These are phyloP conservation scores for Epichloe hybrida DNA, from an alignment of 2,329 filamentous ascomycete genomes.

Conservation along the genomic window DNA sequence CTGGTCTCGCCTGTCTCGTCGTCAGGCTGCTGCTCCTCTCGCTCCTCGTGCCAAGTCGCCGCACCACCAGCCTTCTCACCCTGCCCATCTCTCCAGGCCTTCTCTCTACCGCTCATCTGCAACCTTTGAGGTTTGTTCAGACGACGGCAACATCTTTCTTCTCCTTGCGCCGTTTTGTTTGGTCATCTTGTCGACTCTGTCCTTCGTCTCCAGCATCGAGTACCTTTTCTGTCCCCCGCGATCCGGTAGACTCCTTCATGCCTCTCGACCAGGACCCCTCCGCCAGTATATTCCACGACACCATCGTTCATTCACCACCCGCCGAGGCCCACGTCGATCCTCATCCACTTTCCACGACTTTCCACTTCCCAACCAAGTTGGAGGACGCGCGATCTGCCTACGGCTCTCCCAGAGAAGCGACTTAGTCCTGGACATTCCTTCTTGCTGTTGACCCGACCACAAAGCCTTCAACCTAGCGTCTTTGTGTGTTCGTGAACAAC, in stretches of 20 bases:
- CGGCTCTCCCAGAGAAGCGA: not conserved
- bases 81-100: slow-evolving; percentile 2
- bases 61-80: slow-evolving; percentile 4
- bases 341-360: slow-evolving; percentile 4
- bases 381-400: not conserved
- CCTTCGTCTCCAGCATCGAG: not conserved
- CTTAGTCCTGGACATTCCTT: not conserved
- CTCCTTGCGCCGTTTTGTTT: not conserved
- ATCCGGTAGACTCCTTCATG: slow-evolving; percentile 1
- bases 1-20: not conserved
- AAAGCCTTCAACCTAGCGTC: not conserved
- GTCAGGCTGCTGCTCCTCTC: not conserved
- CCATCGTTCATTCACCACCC: not conserved
- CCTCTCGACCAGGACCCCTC: not conserved
- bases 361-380: slow-evolving; percentile 4
- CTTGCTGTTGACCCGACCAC: not conserved
- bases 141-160: not conserved
- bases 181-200: not conserved
- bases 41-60: slow-evolving; percentile 1
- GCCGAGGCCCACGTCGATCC: not conserved
- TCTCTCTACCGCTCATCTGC: slow-evolving; percentile 3
- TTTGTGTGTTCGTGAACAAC: not conserved
- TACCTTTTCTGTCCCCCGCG: not conserved
- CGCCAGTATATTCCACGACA: slow-evolving; percentile 1
- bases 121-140: not conserved